A percentile compares a stretch with the other conserved stretches of the same genome.
These are phyloP conservation scores for Rhizodiscina lignyota DNA, from an alignment of 495 filamentous ascomycete genomes.

Conservation along the genomic window DNA sequence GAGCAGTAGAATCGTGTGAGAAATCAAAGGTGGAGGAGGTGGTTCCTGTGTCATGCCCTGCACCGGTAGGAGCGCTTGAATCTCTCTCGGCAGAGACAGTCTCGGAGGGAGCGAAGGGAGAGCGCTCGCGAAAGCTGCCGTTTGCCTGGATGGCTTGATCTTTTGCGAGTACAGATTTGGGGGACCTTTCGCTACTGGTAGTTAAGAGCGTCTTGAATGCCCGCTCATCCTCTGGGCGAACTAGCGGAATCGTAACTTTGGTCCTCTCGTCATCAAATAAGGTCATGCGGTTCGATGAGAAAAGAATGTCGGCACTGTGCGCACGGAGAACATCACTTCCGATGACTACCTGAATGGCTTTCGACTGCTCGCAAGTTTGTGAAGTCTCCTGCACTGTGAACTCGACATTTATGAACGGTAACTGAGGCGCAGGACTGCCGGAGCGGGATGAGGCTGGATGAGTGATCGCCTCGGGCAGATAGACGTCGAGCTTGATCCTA, in stretches of 20 bases:
- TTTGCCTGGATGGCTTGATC: not conserved
- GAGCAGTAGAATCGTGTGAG: not conserved
- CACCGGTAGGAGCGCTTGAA: not conserved
- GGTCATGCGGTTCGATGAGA: constrained; percentile 77
- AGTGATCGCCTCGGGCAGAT: constrained; percentile 78
- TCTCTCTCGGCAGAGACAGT: not conserved
- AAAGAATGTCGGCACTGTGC: constrained; percentile 79
- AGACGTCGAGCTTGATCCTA: constrained; percentile 62
- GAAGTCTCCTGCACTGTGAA: constrained; percentile 54
- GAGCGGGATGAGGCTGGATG: constrained; percentile 57
- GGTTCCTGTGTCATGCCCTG: not conserved
- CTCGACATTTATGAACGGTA: constrained; percentile 59
- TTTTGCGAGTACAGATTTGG: not conserved
- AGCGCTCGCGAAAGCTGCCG: not conserved
- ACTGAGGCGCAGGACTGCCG: constrained; percentile 55
- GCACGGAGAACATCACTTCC: constrained; percentile 76
- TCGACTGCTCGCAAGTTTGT: constrained; percentile 27
- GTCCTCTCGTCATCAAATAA: constrained; percentile 75
- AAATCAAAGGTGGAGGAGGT: not conserved
- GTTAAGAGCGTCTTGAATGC: constrained; percentile 63
- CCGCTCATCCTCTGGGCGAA: constrained; percentile 75
- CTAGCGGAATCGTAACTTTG: constrained; percentile 83
- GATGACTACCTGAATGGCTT: constrained; percentile 59
- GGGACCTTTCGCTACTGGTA: constrained; percentile 19
- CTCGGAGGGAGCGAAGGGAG: not conserved